Evolutionary conservation across 257 asterid genomes (phyloP).

Genomic region (Solanum lignicaule): DNA sequence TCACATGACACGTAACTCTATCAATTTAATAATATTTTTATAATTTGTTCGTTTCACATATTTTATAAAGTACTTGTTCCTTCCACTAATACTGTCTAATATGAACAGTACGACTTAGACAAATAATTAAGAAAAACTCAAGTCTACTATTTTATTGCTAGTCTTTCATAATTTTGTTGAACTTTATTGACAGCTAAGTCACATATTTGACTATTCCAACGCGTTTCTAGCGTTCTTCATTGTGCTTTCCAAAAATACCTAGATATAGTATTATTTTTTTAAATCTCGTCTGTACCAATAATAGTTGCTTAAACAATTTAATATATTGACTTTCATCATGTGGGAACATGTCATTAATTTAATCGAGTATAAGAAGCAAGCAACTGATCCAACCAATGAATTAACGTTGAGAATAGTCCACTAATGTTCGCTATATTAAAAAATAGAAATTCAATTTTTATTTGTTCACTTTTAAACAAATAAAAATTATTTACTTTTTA

Average conservation of each 20-base stretch:
- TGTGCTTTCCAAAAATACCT: background rate
- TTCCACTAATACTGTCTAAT: background rate
- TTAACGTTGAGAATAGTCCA: background rate
- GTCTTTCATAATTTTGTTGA: background rate
- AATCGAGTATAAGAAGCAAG: background rate
- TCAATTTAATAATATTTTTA: background rate
- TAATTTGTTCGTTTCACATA: background rate
- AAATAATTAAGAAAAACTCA: background rate
- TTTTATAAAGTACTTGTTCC: background rate
- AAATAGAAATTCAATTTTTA: background rate
- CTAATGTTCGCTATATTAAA: background rate
- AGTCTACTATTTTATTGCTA: background rate
- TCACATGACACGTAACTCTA: background rate
- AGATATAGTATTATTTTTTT: background rate
- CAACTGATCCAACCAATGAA: background rate
- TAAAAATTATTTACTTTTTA: background rate
- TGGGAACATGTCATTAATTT: background rate
- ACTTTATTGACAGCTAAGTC: background rate
- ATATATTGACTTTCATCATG: background rate
- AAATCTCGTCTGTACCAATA: background rate
- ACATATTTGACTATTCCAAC: background rate
- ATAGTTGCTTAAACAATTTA: background rate
- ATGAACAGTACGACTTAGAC: background rate
- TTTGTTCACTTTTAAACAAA: background rate
- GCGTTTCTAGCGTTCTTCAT: background rate